Evolutionary conservation across 768 basidiomycete genomes (phyloP).

Genomic region (Coprinellus aureogranulatus): DNA sequence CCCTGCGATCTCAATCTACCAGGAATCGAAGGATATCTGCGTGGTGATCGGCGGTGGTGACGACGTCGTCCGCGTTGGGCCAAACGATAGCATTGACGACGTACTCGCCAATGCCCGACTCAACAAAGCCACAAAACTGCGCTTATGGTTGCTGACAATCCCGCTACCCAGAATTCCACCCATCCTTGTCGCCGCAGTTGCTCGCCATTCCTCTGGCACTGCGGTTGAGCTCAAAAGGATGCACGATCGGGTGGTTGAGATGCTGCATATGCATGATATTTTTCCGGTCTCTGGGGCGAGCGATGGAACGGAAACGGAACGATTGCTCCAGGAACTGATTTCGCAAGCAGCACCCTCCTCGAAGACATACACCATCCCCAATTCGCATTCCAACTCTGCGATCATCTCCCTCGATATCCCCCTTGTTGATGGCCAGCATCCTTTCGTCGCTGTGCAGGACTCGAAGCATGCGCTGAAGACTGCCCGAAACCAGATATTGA

Average conservation of each 20-base stretch:
- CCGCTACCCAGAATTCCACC: constrained; percentile 29
- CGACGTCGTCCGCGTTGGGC: constrained; percentile 22
- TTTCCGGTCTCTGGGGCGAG: constrained; percentile 29
- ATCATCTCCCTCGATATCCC: constrained; percentile 10
- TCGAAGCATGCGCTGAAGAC: constrained; percentile 32
- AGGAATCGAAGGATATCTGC: constrained; percentile 16
- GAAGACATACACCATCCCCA: constrained; percentile 6
- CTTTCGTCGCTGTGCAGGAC: constrained; percentile 24
- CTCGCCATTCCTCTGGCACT: not conserved
- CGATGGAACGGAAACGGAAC: constrained; percentile 37
- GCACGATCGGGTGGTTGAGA: not conserved
- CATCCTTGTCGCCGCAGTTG: constrained; percentile 26
- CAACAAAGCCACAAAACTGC: constrained; percentile 15
- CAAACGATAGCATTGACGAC: not conserved
- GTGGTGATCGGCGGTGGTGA: constrained; percentile 24
- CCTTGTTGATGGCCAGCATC: constrained; percentile 9
- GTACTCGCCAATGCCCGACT: not conserved
- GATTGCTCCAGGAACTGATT: constrained; percentile 21
- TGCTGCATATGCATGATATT: constrained; percentile 9
- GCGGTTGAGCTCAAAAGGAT: not conserved
- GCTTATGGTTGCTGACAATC: constrained; percentile 29
- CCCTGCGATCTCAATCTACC: constrained; percentile 20
- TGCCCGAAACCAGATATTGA: constrained; percentile 15
- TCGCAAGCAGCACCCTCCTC: not conserved
- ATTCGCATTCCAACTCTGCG: not conserved